Evolutionary conservation across 2,329 filamentous ascomycete species (phyloP).

Genomic region (Monosporascus sp.): DNA sequence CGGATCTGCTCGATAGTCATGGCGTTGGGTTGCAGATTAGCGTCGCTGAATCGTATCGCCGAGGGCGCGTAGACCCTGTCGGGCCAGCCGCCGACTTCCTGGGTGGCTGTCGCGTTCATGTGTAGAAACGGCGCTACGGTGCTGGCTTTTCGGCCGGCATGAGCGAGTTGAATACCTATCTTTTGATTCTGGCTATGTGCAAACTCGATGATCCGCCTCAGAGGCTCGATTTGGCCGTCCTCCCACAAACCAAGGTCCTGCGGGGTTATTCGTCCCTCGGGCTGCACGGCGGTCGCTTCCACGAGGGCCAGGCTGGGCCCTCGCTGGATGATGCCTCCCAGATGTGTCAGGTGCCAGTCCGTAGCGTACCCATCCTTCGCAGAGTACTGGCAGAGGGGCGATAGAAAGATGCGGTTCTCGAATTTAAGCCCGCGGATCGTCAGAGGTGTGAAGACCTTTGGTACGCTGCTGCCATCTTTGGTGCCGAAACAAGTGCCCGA

Average conservation of each 20-base stretch:
- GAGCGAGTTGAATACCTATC: conserved; percentile 65
- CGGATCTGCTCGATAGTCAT: conserved; percentile 43
- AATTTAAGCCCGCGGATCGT: conserved; percentile 39
- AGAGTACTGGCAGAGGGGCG: conserved; percentile 44
- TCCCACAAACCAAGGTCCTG: conserved; percentile 65
- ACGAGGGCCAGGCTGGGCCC: conserved; percentile 62
- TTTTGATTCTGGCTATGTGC: conserved; percentile 51
- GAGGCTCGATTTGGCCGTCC: conserved; percentile 58
- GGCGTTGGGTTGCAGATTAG: conserved; percentile 50
- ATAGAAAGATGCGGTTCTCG: conserved; percentile 41
- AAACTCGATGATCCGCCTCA: conserved; percentile 33
- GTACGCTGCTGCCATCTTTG: conserved; percentile 38
- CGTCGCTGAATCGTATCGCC: conserved; percentile 52
- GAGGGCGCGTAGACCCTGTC: conserved; percentile 43
- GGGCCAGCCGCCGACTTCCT: conserved; percentile 32
- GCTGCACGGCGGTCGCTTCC: conserved; percentile 63
- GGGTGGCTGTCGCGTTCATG: conserved; percentile 17
- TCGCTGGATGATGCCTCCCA: conserved; percentile 66
- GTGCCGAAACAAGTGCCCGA: conserved; percentile 30
- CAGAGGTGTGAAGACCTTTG: conserved; percentile 44
- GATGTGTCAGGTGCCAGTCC: conserved; percentile 67
- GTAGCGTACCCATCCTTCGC: conserved; percentile 55
- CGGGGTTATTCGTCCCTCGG: conserved; percentile 68
- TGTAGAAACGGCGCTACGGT: conserved; percentile 30
- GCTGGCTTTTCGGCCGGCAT: conserved; percentile 49